phyloP scores from a whole-genome alignment of 2,329 filamentous ascomycete species.

The Alternaria longipes region DNA sequence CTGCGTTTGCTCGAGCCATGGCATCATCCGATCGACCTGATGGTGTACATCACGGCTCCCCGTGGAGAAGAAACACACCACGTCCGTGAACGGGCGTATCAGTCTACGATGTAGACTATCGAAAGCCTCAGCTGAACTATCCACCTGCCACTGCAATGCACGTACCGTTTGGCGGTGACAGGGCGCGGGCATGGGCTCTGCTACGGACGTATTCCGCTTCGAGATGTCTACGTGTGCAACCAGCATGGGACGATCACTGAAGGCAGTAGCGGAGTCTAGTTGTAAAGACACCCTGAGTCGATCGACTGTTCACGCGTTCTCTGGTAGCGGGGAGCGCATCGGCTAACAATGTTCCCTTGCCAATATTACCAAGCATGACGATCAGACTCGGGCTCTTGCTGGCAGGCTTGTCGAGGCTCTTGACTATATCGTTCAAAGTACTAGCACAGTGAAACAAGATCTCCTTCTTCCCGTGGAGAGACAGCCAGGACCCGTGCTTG shows the following conservation, averaged over 20 bases:
- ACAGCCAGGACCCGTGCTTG: slow-evolving; percentile 1
- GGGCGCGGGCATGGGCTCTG: neutral
- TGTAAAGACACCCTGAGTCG: neutral
- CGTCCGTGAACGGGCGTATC: slow-evolving; percentile 1
- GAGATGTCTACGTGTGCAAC: neutral
- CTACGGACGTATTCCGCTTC: slow-evolving; percentile 1
- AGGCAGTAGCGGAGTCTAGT: slow-evolving; percentile 3
- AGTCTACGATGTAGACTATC: neutral
- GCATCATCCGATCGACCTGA: neutral
- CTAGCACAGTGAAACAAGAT: neutral
- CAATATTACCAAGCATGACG: slow-evolving; percentile 2
- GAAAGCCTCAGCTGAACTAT: neutral
- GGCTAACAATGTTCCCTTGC: neutral
- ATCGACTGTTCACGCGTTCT: neutral
- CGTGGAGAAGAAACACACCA: slow-evolving; percentile 1
- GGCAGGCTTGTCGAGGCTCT: slow-evolving; percentile 1
- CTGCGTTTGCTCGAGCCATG: slow-evolving; percentile 2
- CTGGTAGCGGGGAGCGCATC: neutral
- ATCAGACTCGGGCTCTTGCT: slow-evolving; percentile 2
- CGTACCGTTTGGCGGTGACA: slow-evolving; percentile 1
- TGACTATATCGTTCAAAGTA: slow-evolving; percentile 4
- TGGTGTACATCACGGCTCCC: neutral
- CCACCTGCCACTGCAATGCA: neutral
- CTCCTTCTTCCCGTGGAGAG: neutral
- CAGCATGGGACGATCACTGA: slow-evolving; percentile 1